These are phyloP conservation scores for Cucumis cinereus DNA, from an alignment of 306 rosid genomes.

Conservation along the genomic window DNA sequence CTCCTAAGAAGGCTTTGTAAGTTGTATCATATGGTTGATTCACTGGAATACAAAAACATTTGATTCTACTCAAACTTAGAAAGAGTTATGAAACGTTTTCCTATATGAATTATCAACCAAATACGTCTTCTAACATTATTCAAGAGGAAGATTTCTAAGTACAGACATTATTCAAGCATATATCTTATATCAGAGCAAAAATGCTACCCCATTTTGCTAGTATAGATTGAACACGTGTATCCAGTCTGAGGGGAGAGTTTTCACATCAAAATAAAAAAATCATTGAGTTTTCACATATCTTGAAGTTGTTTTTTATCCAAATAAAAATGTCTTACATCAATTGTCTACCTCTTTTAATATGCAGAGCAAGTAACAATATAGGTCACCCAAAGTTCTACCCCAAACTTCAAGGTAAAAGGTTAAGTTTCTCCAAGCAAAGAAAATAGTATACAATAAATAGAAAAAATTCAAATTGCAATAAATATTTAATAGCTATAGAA, in stretches of 20 bases:
- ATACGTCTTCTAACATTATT: neutral
- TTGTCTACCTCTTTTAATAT: neutral
- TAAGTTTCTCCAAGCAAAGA: neutral
- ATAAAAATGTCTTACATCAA: neutral
- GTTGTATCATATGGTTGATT: no score
- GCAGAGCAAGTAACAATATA: neutral
- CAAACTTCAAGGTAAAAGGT: neutral
- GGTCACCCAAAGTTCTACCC: neutral
- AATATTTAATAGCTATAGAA: neutral
- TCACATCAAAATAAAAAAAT: no score
- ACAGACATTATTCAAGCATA: neutral
- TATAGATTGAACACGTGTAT: neutral
- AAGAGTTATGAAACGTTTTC: neutral
- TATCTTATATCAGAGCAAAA: neutral
- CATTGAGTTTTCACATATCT: no score
- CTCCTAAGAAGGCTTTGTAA: no score
- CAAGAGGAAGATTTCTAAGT: neutral
- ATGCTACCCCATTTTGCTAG: neutral
- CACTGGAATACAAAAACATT: no score
- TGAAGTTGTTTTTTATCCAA: neutral
- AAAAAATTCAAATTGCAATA: neutral
- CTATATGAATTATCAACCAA: neutral
- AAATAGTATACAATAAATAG: neutral
- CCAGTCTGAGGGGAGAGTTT: neutral
- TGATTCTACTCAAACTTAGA: neutral